Conservation (phyloP, 73 alveolate species). For the Paramecium sonneborni region DNA sequence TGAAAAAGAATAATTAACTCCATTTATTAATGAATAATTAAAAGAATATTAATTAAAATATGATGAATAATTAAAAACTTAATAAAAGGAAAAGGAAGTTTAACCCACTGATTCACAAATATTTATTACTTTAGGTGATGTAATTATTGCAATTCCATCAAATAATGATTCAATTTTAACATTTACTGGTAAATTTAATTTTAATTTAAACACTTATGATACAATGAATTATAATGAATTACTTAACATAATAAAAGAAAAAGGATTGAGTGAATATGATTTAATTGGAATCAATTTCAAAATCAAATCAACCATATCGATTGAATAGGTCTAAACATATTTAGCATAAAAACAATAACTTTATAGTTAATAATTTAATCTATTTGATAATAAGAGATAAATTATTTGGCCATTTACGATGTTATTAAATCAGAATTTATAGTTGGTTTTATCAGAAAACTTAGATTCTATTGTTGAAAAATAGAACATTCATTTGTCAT, state of each 20-base stretch:
- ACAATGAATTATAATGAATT: slow-evolving; percentile 27
- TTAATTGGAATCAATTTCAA: background rate
- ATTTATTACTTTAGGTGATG: background rate
- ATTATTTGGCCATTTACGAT: slow-evolving; percentile 5
- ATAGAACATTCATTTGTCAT: background rate
- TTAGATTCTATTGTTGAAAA: background rate
- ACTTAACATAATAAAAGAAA: background rate
- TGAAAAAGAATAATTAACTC: background rate
- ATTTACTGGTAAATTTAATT: slow-evolving; percentile 1
- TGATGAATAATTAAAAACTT: background rate
- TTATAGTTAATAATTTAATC: background rate
- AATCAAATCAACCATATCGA: background rate
- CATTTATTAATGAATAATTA: background rate
- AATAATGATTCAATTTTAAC: background rate
- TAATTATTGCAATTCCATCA: slow-evolving; percentile 8
- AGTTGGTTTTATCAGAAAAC: background rate
- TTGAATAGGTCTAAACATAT: background rate
- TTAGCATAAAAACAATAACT: background rate
- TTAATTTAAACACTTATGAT: background rate
- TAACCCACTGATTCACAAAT: background rate
- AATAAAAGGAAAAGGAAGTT: background rate
- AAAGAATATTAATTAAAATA: background rate
- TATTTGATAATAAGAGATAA: background rate
- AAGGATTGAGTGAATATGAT: slow-evolving; percentile 1
- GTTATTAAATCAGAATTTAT: background rate